Evolutionary conservation across 2,329 filamentous ascomycete genomes (phyloP).

Genomic region (Drechmeria coniospora): DNA sequence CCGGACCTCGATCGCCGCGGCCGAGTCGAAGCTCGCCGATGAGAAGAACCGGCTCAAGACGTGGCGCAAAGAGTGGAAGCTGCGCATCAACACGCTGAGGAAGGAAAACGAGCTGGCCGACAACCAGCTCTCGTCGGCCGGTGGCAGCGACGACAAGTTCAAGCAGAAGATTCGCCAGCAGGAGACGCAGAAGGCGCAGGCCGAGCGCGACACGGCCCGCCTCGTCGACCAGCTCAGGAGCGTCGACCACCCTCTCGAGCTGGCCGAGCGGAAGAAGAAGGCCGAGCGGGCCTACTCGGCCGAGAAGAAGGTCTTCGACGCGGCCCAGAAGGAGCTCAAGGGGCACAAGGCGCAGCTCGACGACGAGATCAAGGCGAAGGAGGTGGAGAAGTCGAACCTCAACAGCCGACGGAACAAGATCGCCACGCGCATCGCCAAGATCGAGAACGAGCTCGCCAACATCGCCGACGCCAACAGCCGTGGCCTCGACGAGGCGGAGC

Average conservation of each 20-base stretch:
- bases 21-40: slow-evolving; percentile 55
- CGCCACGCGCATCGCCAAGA: slow-evolving; percentile 52
- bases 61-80: slow-evolving; percentile 60
- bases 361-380: slow-evolving; percentile 44
- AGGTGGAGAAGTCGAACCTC: slow-evolving; percentile 46
- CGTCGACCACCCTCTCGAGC: slow-evolving; percentile 48
- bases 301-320: slow-evolving; percentile 46
- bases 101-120: slow-evolving; percentile 61
- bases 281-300: slow-evolving; percentile 35
- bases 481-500: slow-evolving; percentile 48
- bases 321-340: slow-evolving; percentile 36
- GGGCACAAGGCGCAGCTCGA: slow-evolving; percentile 46
- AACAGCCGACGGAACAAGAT: slow-evolving; percentile 60
- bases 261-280: slow-evolving; percentile 39
- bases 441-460: slow-evolving; percentile 56
- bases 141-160: slow-evolving; percentile 61
- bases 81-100: slow-evolving; percentile 47
- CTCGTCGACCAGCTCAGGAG: slow-evolving; percentile 45
- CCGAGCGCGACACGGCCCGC: slow-evolving; percentile 38
- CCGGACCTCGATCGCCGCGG: slow-evolving; percentile 58
- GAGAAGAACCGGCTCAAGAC: slow-evolving; percentile 54
- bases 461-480: slow-evolving; percentile 54
- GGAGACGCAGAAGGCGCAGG: slow-evolving; percentile 55
- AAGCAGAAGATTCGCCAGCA: slow-evolving; percentile 63
- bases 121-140: slow-evolving; percentile 49